Evolutionary conservation across 805 yeast species (phyloP).

Genomic region (Lipomyces yamadae): DNA sequence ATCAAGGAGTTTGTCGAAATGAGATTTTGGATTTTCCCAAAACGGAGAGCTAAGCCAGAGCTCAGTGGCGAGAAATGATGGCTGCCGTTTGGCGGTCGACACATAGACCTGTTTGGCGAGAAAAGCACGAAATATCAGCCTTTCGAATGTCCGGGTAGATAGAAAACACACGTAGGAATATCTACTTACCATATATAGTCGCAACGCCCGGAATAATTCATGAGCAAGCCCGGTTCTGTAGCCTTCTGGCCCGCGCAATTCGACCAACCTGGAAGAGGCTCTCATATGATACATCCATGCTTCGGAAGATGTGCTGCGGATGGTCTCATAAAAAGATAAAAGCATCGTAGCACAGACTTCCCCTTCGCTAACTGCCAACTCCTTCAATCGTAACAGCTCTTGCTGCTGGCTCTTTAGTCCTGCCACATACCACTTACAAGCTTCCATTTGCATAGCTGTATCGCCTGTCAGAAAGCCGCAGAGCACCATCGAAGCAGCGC

Average conservation of each 20-base stretch:
- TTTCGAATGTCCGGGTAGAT: background rate
- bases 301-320: constrained; percentile 4
- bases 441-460: constrained; percentile 7
- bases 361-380: constrained; percentile 2
- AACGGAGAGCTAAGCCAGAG: constrained; percentile 10
- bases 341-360: constrained; percentile 9
- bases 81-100: constrained; percentile 10
- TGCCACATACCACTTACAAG: constrained; percentile 9
- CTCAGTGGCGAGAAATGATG: constrained; percentile 3
- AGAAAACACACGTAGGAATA: background rate
- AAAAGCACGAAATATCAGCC: background rate
- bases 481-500: constrained; percentile 9
- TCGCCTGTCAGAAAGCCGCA: background rate
- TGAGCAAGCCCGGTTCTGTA: constrained; percentile 5
- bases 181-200: constrained; percentile 6
- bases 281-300: constrained; percentile 9
- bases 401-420: constrained; percentile 7
- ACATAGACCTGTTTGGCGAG: constrained; percentile 2
- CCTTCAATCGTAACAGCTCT: constrained; percentile 1
- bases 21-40: constrained; percentile 6
- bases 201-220: constrained; percentile 6
- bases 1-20: constrained; percentile 8
- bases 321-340: background rate
- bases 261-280: constrained; percentile 6
- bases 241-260: constrained; percentile 9